Evolutionary conservation across 2,329 filamentous ascomycete genomes (phyloP).

Genomic region (Epichloe gansuensis): DNA sequence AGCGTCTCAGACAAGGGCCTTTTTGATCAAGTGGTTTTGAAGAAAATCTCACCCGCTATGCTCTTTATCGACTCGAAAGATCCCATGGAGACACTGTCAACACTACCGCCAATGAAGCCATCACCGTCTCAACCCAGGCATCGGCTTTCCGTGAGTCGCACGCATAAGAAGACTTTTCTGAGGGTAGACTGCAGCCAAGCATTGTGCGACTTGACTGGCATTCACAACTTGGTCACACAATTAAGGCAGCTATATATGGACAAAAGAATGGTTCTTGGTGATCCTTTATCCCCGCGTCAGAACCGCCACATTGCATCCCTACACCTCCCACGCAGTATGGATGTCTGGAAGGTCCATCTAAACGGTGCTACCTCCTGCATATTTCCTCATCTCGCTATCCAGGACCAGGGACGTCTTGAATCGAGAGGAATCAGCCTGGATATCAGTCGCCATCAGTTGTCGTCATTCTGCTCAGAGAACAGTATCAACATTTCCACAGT

Average conservation of each 20-base stretch:
- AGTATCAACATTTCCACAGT: conserved; percentile 34
- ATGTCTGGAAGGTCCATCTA: conserved; percentile 34
- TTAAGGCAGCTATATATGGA: conserved; percentile 32
- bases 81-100: conserved; percentile 24
- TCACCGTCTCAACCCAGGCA: conserved; percentile 31
- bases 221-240: conserved; percentile 34
- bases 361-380: conserved; percentile 26
- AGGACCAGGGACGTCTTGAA: conserved; percentile 16
- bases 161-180: conserved; percentile 28
- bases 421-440: conserved; percentile 28
- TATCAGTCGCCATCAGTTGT: conserved; percentile 26
- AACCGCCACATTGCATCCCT: conserved; percentile 15
- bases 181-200: conserved; percentile 39
- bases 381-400: conserved; percentile 28
- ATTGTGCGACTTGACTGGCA: conserved; percentile 34
- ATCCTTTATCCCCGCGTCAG: conserved; percentile 13
- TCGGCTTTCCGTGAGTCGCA: conserved; percentile 36
- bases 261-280: conserved; percentile 16
- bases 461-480: conserved; percentile 28
- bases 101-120: conserved; percentile 27
- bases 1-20: conserved; percentile 34
- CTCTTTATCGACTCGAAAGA: conserved; percentile 36
- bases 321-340: conserved; percentile 22
- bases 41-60: conserved; percentile 35
- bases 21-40: conserved; percentile 37